Evolutionary conservation across 257 asterid genomes (phyloP).

Genomic region (Nicotiana noctiflora): DNA sequence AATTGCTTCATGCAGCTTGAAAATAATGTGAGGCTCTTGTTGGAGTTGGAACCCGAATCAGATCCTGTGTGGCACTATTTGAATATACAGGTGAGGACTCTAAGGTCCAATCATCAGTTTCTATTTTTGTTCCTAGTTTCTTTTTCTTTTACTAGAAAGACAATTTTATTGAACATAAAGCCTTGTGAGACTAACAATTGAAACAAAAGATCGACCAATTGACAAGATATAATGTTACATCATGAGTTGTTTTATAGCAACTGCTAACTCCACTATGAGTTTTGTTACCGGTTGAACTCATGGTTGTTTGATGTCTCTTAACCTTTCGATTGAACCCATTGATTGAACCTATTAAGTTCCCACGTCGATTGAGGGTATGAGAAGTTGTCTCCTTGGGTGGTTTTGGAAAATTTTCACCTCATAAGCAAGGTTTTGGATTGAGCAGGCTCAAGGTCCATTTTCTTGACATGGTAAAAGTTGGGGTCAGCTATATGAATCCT

Average conservation of each 20-base stretch:
- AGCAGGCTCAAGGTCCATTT: background rate
- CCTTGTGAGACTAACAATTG: background rate
- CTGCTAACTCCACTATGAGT: background rate
- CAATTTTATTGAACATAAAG: background rate
- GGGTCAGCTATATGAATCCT: too few relatives aligned
- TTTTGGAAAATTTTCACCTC: background rate
- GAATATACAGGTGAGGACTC: conserved; percentile 64
- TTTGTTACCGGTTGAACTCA: background rate
- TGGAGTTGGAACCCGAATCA: conserved; percentile 98
- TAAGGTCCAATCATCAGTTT: background rate
- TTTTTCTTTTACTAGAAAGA: background rate
- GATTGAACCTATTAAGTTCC: background rate
- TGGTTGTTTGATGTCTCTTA: background rate
- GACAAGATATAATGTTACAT: background rate
- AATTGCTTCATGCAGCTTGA: conserved; percentile 76
- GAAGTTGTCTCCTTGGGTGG: background rate
- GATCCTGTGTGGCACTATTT: conserved; percentile 96
- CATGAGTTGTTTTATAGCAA: background rate
- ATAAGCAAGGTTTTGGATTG: background rate
- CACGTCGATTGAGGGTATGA: background rate
- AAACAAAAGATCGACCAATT: background rate
- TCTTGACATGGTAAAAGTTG: background rate
- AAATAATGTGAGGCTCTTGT: conserved; percentile 77
- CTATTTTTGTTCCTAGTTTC: background rate
- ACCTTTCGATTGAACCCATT: background rate